Evolutionary conservation across 352 stramenopile genomes (phyloP), one percentile per base, ranked within the genome.

Genomic region (Phytophthora pini): DNA sequence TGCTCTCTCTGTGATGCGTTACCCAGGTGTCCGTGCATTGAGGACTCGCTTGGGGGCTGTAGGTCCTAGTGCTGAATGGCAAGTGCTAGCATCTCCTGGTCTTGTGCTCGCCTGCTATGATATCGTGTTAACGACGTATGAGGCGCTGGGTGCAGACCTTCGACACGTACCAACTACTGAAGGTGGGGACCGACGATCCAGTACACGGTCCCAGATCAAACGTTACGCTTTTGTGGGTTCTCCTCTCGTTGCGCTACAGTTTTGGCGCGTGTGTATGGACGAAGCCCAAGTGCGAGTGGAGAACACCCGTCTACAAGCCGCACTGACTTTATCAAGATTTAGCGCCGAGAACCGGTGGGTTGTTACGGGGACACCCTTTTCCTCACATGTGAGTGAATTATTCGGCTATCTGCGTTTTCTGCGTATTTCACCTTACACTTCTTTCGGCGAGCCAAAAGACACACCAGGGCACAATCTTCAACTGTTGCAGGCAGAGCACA

Each of bases 281-380:
- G 95, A 98, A 83, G 94, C 94, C 2, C 95, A 98, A 70, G 74
- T 96, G 11, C 80, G 82, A 10, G 88, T 98, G 1, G 89, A 98
- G 66, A 90, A 87, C 48, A 77, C 74, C 1, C 74, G 78, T n/a
- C 65, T 90, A 5, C 66, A 87, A 51, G 86, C 90, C 7, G 92
- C 94, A 15, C 61, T 92, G 49, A 98, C 97, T 51, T 85, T 96
- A 20, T 66, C 88, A 1, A 77, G 87, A 39, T 64, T 98, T 3
- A 65, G 71, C 2, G 74, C 77, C 5, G 47, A 81, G 13, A 76
- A 88, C 38, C 77, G 86, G 55, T 98, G 95, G 95, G 83, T 90
- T 31, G 86, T 98, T 20, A 96, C 83, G 7, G 95, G 95, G 13
- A 98, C 94, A 10, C 94, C 95, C 3, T 90, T 94, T 53, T 89